Base-by-base conservation (phyloP, 2,329 filamentous ascomycete species). In the Cladosporium sp. region DNA sequence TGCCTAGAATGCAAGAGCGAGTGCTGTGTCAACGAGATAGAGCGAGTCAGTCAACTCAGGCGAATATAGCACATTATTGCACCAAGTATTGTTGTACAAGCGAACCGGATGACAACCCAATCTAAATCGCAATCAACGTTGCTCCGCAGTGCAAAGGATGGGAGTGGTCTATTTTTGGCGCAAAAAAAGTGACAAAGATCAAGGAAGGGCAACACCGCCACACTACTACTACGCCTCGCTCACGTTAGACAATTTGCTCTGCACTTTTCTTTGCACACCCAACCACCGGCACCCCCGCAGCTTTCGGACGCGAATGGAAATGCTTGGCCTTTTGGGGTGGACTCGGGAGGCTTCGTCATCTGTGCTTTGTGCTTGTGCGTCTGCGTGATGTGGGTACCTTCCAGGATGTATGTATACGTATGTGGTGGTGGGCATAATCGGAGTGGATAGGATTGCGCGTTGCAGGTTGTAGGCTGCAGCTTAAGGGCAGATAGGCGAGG, bases 281-380 rank as follows among this genome's bases (percentile, higher is more conserved):
- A 26, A 10, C 14, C 10, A 33, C 31, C 31, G 31, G 40, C 23
- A 8, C 40, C 40, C 37, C 40, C 40, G 40, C 40, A 46, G 40
- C 40, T 46, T 46, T 21, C 23, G 23, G 40, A 46, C 40, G 40
- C 40, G 40, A 46, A 46, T 29, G 28, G 33, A 29, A 56, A 33
- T 29, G 52, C 18, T 29, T 31, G 52, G 52, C 18, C 31, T 56
- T 53, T 53, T 31, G 40, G 40, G 18, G 40, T 10, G 40, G 14
- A 44, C n/a, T 46, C 40, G 40, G 40, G 40, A 29, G 52, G 52
- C 52, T 55, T 55, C 52, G 52, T 55, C 52, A 55, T 55, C 52
- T 55, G 52, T 55, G 52, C 52, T 55, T 52, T 55, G 52, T 18
- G 52, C n/a, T 31, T 33, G 28, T 21, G 16, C 26, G 23, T n/a